phyloP scores from a whole-genome alignment of 2,329 filamentous ascomycete genomes.

The Thelonectria blattea region DNA sequence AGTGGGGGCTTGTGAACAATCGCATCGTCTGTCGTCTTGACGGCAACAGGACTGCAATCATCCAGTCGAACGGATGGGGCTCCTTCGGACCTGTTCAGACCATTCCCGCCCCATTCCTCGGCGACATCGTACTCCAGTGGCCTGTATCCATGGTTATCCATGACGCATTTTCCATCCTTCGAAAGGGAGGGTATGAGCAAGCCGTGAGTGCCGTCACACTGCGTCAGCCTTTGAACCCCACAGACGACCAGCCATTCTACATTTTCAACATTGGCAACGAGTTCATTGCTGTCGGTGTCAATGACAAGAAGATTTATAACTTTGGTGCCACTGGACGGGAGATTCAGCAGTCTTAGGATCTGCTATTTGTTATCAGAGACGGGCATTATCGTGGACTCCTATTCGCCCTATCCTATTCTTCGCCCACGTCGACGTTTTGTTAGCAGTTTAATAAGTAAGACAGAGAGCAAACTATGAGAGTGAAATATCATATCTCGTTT shows the following conservation, averaged over 20 bases:
- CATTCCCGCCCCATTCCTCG: slow-evolving; percentile 15
- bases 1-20: slow-evolving; percentile 25
- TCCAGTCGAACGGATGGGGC: slow-evolving; percentile 22
- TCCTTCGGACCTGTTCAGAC: slow-evolving; percentile 15
- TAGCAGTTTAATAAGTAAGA: too few relatives aligned
- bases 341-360: neutral
- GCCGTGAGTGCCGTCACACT: slow-evolving; percentile 9
- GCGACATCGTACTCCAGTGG: slow-evolving; percentile 11
- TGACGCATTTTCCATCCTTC: slow-evolving; percentile 20
- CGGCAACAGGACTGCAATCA: slow-evolving; percentile 22
- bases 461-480: too few relatives aligned
- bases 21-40: slow-evolving; percentile 15
- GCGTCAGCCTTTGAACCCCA: slow-evolving; percentile 19
- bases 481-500: too few relatives aligned
- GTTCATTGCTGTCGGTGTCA: slow-evolving; percentile 20
- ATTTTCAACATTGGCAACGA: slow-evolving; percentile 21
- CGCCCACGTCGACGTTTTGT: too few relatives aligned
- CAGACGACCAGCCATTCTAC: slow-evolving; percentile 20
- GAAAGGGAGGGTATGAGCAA: slow-evolving; percentile 22
- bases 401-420: too few relatives aligned
- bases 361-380: neutral
- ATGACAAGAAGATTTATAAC: slow-evolving; percentile 20
- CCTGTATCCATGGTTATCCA: slow-evolving; percentile 14
- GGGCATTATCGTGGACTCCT: too few relatives aligned
- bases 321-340: slow-evolving; percentile 8